A percentile compares a stretch with the other conserved stretches of the same genome.
These are phyloP conservation scores for Claviceps citrina DNA, from an alignment of 2,329 filamentous ascomycete genomes.

Conservation along the genomic window DNA sequence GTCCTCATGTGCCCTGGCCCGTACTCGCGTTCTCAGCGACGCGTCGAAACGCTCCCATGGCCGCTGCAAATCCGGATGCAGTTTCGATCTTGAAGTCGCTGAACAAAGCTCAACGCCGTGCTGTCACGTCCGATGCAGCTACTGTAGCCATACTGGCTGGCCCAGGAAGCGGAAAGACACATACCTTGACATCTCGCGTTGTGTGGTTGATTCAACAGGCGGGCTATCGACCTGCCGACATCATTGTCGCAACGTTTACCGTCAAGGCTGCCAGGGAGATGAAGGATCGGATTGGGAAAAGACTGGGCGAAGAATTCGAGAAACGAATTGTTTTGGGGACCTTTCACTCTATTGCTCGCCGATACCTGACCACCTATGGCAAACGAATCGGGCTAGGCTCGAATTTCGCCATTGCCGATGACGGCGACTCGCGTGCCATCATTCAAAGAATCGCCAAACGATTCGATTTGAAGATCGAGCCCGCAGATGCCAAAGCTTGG, in stretches of 20 bases:
- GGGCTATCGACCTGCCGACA: constrained; percentile 64
- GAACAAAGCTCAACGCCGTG: constrained; percentile 39
- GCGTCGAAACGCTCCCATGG: constrained; percentile 14
- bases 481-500: constrained; percentile 52
- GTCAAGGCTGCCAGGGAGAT: constrained; percentile 91
- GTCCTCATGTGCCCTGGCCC: constrained; percentile 1
- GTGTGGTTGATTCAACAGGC: constrained; percentile 68
- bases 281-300: constrained; percentile 67
- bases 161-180: constrained; percentile 73
- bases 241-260: constrained; percentile 93
- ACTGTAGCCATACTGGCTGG: constrained; percentile 54
- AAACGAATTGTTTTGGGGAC: constrained; percentile 74
- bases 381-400: constrained; percentile 65
- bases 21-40: constrained; percentile 4
- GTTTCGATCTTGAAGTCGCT: constrained; percentile 30
- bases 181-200: constrained; percentile 83
- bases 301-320: constrained; percentile 65
- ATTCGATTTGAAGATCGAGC: constrained; percentile 51
- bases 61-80: constrained; percentile 10
- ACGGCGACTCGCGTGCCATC: constrained; percentile 62
- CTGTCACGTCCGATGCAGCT: constrained; percentile 35
- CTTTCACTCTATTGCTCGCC: constrained; percentile 81
- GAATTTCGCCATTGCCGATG: constrained; percentile 84
- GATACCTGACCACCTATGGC: constrained; percentile 74
- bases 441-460: constrained; percentile 71